Evolutionary conservation across 176 grass and related monocot genomes (phyloP), one percentile per base, ranked within the genome.

Genomic region (Leersia perrieri): DNA sequence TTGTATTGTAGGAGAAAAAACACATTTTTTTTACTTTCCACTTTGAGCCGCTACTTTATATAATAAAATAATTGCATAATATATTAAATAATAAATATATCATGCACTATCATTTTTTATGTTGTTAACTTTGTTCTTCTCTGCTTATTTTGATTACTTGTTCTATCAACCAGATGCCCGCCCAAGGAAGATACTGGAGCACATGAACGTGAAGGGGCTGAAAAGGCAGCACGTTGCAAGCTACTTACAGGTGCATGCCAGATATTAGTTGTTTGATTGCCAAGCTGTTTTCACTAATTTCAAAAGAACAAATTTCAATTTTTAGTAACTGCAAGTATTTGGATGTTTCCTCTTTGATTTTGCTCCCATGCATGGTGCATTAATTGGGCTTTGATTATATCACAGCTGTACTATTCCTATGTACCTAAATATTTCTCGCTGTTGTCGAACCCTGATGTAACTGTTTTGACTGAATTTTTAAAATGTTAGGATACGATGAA

Each of bases 241-340:
- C 82, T 28, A 70, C 35, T 49, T 58, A 33, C 64, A 86, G 77
- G 84, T 86, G 60, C n/a, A n/a, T n/a, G n/a, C n/a, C n/a, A n/a
- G n/a, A n/a, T n/a, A n/a, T n/a, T 34, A 60, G 10, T 66, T 25
- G 27, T 33, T 25, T 42, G 47, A 1, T 4, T n/a, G 49, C 9
- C 26, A n/a, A 34, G 2, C 4, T 15, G 49, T 66, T 67, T 42
- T 35, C 15, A 26, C 8, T 44, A 31, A 7, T 35, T 28, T 13
- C 3, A 31, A 11, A 36, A n/a, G n/a, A n/a, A n/a, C n/a, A n/a
- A n/a, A n/a, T n/a, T n/a, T n/a, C n/a, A n/a, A n/a, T n/a, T n/a
- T n/a, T n/a, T n/a, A n/a, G n/a, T 38, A 25, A 33, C 78, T 62
- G 12, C 3, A 31, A 42, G 10, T 30, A 8, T 72, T 49, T 78